These are phyloP conservation scores for Salix dunnii DNA, from an alignment of 345 rosid genomes.

Conservation along the genomic window DNA sequence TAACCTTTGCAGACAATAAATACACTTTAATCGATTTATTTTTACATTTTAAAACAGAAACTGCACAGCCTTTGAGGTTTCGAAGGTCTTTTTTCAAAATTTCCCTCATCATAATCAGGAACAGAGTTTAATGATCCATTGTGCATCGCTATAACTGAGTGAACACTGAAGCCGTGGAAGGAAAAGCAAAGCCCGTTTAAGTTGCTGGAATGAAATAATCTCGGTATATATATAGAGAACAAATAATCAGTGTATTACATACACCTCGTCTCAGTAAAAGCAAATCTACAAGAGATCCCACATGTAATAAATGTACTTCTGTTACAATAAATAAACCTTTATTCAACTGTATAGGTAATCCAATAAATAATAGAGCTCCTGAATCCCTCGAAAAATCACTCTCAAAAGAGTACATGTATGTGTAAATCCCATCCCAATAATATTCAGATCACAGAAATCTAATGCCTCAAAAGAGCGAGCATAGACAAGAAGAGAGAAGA, in stretches of 20 bases:
- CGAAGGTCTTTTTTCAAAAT: no score
- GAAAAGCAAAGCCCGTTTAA: background rate
- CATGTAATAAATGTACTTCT: no score
- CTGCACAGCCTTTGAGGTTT: no score
- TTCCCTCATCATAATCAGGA: no score
- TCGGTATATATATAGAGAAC: background rate
- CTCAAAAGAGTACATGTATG: background rate
- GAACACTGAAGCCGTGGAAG: no score
- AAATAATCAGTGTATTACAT: background rate
- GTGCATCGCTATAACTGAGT: background rate
- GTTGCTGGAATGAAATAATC: background rate
- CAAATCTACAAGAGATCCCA: background rate
- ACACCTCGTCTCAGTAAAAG: background rate
- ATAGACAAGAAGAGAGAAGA: slow-evolving; percentile 2
- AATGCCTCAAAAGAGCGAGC: background rate
- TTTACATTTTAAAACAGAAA: no score
- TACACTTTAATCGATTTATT: no score
- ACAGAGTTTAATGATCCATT: background rate
- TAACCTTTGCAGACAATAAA: no score
- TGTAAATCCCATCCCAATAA: background rate
- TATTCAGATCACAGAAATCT: background rate
- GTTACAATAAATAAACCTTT: background rate
- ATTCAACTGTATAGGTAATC: background rate
- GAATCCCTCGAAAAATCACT: background rate
- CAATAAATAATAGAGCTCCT: background rate